Base-by-base conservation (phyloP, 2,329 filamentous ascomycete species). In the Fusarium equiseti region DNA sequence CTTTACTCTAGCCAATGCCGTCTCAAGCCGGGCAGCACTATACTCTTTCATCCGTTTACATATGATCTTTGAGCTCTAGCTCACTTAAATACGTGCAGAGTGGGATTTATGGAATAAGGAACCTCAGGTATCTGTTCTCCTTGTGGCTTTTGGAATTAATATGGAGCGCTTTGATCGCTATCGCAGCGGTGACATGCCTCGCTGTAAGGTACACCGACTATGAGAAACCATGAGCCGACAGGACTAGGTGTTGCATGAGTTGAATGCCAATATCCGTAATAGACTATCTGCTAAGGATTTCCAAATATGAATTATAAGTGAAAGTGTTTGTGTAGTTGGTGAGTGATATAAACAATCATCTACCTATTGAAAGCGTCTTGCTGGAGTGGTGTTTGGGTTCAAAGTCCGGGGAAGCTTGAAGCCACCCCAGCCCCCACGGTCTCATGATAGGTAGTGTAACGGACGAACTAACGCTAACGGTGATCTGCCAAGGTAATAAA, bases 371-470 rank as follows among this genome's bases (percentile, higher is more conserved):
- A 35, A 32, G 13, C n/a, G 32, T 7, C 27, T 40, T 18, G 24
- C 22, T n/a, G 10, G 9, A 27, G 18, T 27, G n/a, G n/a, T 53
- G n/a, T 42, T 26, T 26, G 26, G 35, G 24, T 29, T 42, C 11
- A 43, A 43, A 53, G 31, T 43, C 50, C 7, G 35, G 38, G 35
- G 50, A 44, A 59, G 40, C 22, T 46, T 51, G 24, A 53, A n/a
- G 32, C 24, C 50, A 22, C 26, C n/a, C 20, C 57, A 38, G 35
- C 53, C 40, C 35, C 49, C 8, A 65, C 46, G 52, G 27, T 59
- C 61, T 48, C 27, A 65, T 65, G 52, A 65, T 27, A 22, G 35
- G 11, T 38, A 38, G 32, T 20, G 22, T 42, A 35, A 10, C 11
- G 20, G 22, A 31, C 11, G 20, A n/a, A 31, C 24, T 26, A 22